Evolutionary conservation across 2,329 filamentous ascomycete genomes (phyloP), one percentile per base, ranked within the genome.

Genomic region (Ophiocordyceps unilateralis): DNA sequence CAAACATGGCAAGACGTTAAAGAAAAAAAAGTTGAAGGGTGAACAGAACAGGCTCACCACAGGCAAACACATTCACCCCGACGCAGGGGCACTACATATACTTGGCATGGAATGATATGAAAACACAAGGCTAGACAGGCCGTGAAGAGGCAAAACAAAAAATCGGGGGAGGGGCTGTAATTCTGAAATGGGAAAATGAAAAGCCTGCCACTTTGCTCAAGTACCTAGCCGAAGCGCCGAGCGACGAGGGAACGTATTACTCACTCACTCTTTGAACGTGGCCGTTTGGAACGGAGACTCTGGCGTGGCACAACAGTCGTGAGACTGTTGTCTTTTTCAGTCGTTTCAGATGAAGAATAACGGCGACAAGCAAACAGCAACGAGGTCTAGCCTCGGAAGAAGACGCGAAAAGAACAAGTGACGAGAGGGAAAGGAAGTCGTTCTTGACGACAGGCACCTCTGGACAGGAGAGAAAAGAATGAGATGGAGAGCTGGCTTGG

Each of bases 341-440:
- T 19, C 11, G 38, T 39, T 39, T 21, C 38, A 39, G 38, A 24
- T 9, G 20, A 22, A 15, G 14, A 21, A n/a, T 22, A 23, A 23
- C 14, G 19, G 17, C 19, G 12, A 22, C 3, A 9, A 39, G 37
- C 20, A 22, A 47, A 38, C 43, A 44, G 17, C 34, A 53, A 49
- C 47, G 53, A 63, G 63, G 64, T 54, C 59, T 58, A 63, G 53
- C 52, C 56, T 58, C 49, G 53, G 47, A 44, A 48, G 48, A 45
- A 48, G 48, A 34, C 10, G 14, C 12, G n/a, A 26, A 19, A 22
- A 24, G n/a, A 40, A 40, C 15, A 40, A n/a, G 38, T n/a, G 14
- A 12, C 46, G 40, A 53, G 45, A 50, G 53, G n/a, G 15, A 17
- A 15, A 12, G 47, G 42, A 53, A 44, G 24, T 26, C 24, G 24